phyloP scores from a whole-genome alignment of 164 flowering plant species.

The Tetrastigma voinierianum region DNA sequence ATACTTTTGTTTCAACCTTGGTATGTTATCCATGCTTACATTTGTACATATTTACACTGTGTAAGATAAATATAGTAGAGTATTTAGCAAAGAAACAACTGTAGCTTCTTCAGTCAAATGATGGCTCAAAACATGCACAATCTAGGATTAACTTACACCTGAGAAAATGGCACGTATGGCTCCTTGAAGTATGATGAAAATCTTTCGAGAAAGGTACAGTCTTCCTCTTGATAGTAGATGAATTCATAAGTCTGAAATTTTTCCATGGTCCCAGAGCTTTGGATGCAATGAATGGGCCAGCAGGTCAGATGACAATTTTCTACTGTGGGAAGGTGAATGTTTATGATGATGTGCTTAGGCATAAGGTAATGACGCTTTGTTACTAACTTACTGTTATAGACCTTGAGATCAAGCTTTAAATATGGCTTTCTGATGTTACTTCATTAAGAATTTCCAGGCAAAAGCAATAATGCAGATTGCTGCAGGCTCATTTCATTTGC shows the following conservation, averaged over 20 bases:
- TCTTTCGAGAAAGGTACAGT: neutral
- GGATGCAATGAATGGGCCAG: slow-evolving; percentile 19
- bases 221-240: neutral
- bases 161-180: too few species aligned
- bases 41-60: too few species aligned
- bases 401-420: neutral
- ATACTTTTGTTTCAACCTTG: too few species aligned
- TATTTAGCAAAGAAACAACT: too few species aligned
- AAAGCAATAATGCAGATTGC: slow-evolving; percentile 56
- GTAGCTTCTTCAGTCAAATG: too few species aligned
- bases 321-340: slow-evolving; percentile 79
- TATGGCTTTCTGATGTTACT: slow-evolving; percentile 5
- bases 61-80: too few species aligned
- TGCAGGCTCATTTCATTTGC: slow-evolving; percentile 42
- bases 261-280: slow-evolving; percentile 30
- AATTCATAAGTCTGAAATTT: neutral
- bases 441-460: slow-evolving; percentile 41
- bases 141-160: too few species aligned
- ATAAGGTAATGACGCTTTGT: slow-evolving; percentile 47
- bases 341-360: slow-evolving; percentile 57
- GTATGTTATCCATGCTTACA: too few species aligned
- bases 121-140: too few species aligned
- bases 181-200: too few species aligned
- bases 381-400: slow-evolving; percentile 9
- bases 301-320: slow-evolving; percentile 75